These are phyloP conservation scores for Aphanomyces cochlioides DNA, from an alignment of 352 stramenopile species.

Conservation along the genomic window DNA sequence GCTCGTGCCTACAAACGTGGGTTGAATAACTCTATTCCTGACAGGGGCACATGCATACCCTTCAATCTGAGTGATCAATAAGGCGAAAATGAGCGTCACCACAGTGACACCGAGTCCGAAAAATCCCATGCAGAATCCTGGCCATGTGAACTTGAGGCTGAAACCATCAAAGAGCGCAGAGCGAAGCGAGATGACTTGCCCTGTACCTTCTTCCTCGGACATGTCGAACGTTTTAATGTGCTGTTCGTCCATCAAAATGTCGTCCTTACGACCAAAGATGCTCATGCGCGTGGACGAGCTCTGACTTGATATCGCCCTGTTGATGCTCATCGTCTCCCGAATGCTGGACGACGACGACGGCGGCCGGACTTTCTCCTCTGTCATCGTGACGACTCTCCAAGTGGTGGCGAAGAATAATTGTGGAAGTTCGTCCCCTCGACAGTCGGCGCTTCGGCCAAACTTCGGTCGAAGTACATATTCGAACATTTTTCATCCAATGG, in stretches of 20 bases:
- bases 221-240: conserved; percentile 12
- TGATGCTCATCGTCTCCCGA: not conserved
- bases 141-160: conserved; percentile 6
- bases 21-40: not conserved
- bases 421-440: not conserved
- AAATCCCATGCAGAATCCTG: not conserved
- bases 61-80: not conserved
- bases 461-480: not conserved
- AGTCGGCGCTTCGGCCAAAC: not conserved
- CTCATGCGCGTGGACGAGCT: not conserved
- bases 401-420: not conserved
- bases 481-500: not conserved
- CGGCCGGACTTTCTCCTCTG: not conserved
- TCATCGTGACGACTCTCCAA: too few relatives aligned
- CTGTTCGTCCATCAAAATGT: conserved; percentile 3
- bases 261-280: conserved; percentile 16
- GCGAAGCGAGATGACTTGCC: conserved; percentile 7
- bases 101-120: conserved; percentile 2
- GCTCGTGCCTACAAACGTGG: conserved; percentile 13
- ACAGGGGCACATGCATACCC: not conserved
- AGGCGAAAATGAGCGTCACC: conserved; percentile 2
- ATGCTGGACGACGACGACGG: not conserved
- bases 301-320: not conserved
- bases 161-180: conserved; percentile 8
- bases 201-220: not conserved